A percentile compares a stretch with the other conserved stretches of the same genome.
These are phyloP conservation scores for Arthrobotrys sinensis DNA, from an alignment of 2,329 filamentous ascomycete species.

Conservation along the genomic window DNA sequence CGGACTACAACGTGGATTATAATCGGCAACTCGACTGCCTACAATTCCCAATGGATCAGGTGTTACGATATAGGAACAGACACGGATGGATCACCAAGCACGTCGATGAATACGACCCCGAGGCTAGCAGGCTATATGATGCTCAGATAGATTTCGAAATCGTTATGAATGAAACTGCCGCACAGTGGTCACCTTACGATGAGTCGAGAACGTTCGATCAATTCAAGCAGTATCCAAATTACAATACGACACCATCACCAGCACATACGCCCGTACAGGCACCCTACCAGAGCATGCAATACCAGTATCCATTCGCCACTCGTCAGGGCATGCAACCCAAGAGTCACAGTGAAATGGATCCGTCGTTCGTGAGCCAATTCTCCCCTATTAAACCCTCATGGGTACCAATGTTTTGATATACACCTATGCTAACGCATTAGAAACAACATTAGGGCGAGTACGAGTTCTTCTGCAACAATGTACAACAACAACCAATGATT, in stretches of 20 bases:
- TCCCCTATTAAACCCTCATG: conserved; percentile 16
- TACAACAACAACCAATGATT: conserved; percentile 56
- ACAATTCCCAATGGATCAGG: conserved; percentile 57
- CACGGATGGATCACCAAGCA: conserved; percentile 57
- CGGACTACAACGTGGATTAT: conserved; percentile 58
- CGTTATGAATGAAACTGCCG: conserved; percentile 57
- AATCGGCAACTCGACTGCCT: conserved; percentile 46
- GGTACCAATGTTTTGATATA: conserved; percentile 4
- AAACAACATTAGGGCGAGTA: conserved; percentile 54
- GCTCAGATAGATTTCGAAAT: conserved; percentile 58
- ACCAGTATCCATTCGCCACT: conserved; percentile 58
- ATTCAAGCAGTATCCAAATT: conserved; percentile 56
- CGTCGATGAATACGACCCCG: conserved; percentile 47
- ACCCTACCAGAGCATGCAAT: conserved; percentile 48
- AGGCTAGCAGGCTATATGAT: conserved; percentile 53
- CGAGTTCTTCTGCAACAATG: conserved; percentile 59
- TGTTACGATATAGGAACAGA: conserved; percentile 49
- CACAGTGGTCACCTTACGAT: conserved; percentile 57
- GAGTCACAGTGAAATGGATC: conserved; percentile 56
- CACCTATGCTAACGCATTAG: conserved; percentile 37
- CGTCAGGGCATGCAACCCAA: conserved; percentile 60
- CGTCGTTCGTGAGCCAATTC: conserved; percentile 61
- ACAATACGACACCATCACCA: conserved; percentile 56
- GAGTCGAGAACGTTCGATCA: conserved; percentile 56
- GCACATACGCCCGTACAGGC: conserved; percentile 50